Evolutionary conservation across 768 basidiomycete species (phyloP), one percentile per base, ranked within the genome.

Genomic region (Dioszegia crocea): DNA sequence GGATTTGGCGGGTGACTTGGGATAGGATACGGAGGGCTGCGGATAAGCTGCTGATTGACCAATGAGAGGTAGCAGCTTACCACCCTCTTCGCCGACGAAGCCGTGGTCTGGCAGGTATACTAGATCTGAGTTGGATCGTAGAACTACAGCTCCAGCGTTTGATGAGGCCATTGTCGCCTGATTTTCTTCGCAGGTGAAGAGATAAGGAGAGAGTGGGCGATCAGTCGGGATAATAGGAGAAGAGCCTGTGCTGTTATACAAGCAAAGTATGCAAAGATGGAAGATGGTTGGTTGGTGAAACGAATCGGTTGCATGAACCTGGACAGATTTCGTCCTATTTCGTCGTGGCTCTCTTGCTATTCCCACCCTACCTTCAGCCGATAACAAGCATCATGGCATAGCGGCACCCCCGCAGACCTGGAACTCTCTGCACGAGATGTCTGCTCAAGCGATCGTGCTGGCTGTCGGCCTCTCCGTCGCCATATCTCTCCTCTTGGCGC

Each of bases 41-140:
- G 14, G 6, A 44, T 63, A 12, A 63, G 53, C 36, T 12, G 46
- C 29, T 36, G 27, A 11, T 4, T 19, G 29, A 55, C 17, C 30
- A 19, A 21, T 24, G 26, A n/a, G 23, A 40, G 11, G 56, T n/a
- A n/a, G 16, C 14, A 17, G 55, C 71, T 65, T 49, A 70, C 68
- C 71, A 8, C 71, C 71, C 17, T 69, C 64, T 26, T 70, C 66
- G 10, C 68, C 71, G 4, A 63, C 66, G 29, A 67, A 73, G 10
- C 71, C 71, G 26, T 73, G 68, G 52, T 73, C 71, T 2, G 66
- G 66, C 19, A 70, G 60, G 46, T 65, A 73, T 39, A 70, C 57
- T 31, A 73, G 48, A 48, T 73, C 71, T 2, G 64, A 62, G 14
- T 61, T 63, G 39, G 58, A 56, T 19, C 68, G 59, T 8, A 73